These are phyloP conservation scores for Pterulicium gracile DNA, from an alignment of 1,284 basidiomycete genomes.

Conservation along the genomic window DNA sequence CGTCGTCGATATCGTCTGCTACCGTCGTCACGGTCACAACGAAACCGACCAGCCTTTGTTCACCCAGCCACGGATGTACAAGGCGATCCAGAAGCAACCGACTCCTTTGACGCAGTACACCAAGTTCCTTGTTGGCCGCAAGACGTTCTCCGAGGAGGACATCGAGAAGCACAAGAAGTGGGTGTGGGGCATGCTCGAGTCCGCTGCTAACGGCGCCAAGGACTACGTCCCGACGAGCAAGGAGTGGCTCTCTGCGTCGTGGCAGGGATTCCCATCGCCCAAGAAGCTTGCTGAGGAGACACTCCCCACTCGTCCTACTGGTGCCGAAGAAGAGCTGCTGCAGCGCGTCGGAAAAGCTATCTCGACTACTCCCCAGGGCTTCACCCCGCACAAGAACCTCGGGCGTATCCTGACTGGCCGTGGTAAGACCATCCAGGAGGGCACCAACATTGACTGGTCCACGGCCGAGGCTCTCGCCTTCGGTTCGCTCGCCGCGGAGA, in stretches of 20 bases:
- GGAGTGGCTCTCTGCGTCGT: conserved; percentile 97
- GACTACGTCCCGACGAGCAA: conserved; percentile 89
- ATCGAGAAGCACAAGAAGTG: conserved; percentile 98
- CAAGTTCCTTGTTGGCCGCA: conserved; percentile 84
- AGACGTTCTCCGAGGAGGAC: conserved; percentile 92
- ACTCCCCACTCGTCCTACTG: conserved; percentile 84
- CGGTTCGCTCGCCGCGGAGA: conserved; percentile 87
- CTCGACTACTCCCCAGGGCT: conserved; percentile 77
- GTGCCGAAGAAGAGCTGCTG: conserved; percentile 70
- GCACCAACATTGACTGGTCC: conserved; percentile 93
- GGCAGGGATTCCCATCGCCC: conserved; percentile 98
- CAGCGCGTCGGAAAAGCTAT: conserved; percentile 82
- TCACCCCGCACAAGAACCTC: conserved; percentile 89
- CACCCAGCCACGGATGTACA: conserved; percentile 99
- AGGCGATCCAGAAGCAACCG: conserved; percentile 91
- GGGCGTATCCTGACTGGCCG: conserved; percentile 85
- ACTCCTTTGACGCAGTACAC: conserved; percentile 89
- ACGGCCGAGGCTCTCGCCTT: conserved; percentile 99
- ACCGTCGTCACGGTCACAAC: conserved; percentile 97
- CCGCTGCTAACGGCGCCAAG: conserved; percentile 82
- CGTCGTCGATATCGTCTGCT: conserved; percentile 97
- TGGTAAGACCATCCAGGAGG: conserved; percentile 86
- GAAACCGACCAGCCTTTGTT: conserved; percentile 99
- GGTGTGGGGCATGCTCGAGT: conserved; percentile 99
- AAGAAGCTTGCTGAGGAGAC: conserved; percentile 91